These are phyloP conservation scores for Acacia melanoxylon DNA, from an alignment of 306 rosid species.

Conservation along the genomic window DNA sequence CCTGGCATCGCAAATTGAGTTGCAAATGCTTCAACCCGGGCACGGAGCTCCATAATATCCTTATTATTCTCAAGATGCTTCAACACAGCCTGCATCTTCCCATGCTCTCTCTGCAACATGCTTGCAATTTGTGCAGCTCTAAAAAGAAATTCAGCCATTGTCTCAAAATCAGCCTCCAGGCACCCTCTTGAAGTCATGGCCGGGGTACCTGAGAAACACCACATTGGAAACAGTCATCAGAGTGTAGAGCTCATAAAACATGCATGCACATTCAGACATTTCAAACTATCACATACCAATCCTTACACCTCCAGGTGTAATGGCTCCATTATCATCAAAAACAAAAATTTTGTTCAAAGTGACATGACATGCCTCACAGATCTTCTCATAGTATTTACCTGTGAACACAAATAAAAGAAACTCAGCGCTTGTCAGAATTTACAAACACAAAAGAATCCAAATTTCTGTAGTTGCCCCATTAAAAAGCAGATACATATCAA, in stretches of 20 bases:
- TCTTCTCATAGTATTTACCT: constrained; percentile 89
- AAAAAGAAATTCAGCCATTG: constrained; percentile 74
- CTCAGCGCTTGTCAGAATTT: constrained; percentile 9
- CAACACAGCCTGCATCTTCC: constrained; percentile 55
- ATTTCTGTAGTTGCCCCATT: neutral
- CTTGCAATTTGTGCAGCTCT: constrained; percentile 80
- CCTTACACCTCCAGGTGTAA: constrained; percentile 88
- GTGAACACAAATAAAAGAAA: constrained; percentile 14
- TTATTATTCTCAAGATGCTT: constrained; percentile 64
- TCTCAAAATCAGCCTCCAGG: constrained; percentile 86
- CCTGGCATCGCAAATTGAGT: constrained; percentile 93
- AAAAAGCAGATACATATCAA: neutral
- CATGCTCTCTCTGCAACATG: constrained; percentile 65
- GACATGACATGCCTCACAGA: constrained; percentile 83
- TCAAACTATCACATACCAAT: constrained; percentile 57
- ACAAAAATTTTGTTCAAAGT: constrained; percentile 88
- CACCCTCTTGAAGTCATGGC: constrained; percentile 99
- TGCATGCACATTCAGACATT: constrained; percentile 8
- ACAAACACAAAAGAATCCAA: neutral
- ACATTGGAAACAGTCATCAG: constrained; percentile 12
- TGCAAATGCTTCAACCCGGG: constrained; percentile 77
- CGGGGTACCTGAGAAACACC: constrained; percentile 71
- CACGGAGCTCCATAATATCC: constrained; percentile 73
- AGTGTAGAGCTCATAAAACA: constrained; percentile 16
- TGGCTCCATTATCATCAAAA: constrained; percentile 79